A percentile compares a stretch with the other conserved stretches of the same genome.
Evolutionary conservation across 2,329 filamentous ascomycete species (phyloP).

Genomic region (Didymella pinodella): DNA sequence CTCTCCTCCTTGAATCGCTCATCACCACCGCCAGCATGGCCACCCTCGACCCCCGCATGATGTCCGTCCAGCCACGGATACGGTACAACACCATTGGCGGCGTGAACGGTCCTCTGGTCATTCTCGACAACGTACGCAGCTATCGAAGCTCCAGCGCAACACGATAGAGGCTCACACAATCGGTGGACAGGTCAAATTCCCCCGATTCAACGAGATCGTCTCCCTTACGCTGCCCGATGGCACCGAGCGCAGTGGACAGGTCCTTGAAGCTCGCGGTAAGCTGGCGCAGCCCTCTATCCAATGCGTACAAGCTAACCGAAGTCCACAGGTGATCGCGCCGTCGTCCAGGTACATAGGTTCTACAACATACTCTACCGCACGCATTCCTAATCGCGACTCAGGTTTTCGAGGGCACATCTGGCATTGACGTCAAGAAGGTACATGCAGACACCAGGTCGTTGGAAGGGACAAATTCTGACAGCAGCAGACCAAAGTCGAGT

Average conservation of each 20-base stretch:
- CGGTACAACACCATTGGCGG: conserved; percentile 98
- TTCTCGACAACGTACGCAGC: conserved; percentile 86
- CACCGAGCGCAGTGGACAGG: conserved; percentile 90
- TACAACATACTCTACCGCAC: conserved; percentile 1
- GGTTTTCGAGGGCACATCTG: conserved; percentile 97
- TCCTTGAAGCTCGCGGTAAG: conserved; percentile 94
- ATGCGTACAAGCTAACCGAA: conserved; percentile 26
- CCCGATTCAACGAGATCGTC: conserved; percentile 97
- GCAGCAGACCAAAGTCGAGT: conserved; percentile 89
- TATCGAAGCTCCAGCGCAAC: conserved; percentile 10
- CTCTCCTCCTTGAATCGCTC: conserved; percentile 28
- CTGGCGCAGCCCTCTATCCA: conserved; percentile 6
- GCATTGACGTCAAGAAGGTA: conserved; percentile 97
- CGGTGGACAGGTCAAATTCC: conserved; percentile 84
- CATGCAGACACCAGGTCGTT: conserved; percentile 20
- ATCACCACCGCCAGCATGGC: conserved; percentile 46
- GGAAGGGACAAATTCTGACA: conserved; percentile 33
- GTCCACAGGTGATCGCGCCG: conserved; percentile 79
- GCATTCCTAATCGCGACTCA: conserved; percentile 54
- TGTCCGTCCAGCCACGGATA: conserved; percentile 73
- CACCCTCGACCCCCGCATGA: conserved; percentile 59
- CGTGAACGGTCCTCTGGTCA: conserved; percentile 97
- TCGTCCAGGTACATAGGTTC: conserved; percentile 78
- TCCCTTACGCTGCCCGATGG: conserved; percentile 95
- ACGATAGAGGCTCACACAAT: conserved; percentile 32